Evolutionary conservation across 2,329 filamentous ascomycete genomes (phyloP), one percentile per base, ranked within the genome.

Genomic region (Xylaria sp.): DNA sequence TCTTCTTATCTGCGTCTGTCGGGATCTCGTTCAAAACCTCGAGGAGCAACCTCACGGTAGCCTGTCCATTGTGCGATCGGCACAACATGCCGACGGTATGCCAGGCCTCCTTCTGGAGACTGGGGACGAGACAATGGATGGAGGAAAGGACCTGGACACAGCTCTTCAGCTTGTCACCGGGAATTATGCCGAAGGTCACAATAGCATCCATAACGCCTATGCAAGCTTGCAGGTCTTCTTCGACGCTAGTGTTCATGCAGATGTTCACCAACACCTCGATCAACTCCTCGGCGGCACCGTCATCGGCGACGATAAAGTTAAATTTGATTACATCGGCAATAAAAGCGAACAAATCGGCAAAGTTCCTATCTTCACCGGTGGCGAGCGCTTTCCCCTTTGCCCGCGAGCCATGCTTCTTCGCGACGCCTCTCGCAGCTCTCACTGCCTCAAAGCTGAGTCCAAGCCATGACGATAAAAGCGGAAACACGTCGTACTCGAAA

Each of bases 61-160:
- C 83, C 58, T 89, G 86, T 18, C 88, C 88, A 59, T 90, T 84
- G 66, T 91, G 88, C 1, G 89, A 91, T 63, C 79, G 85, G 74
- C 87, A 87, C 0, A 92, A 76, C 59, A 90, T 88, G 65, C 82
- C 79, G 26, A 92, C 76, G 0, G 86, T 87, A 56, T 84, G 83
- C 88, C 89, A 92, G 2, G 88, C 81, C 39, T 82, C 78, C 57
- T 86, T 83, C 53, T 83, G 77, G 9, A 90, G 77, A 42, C 73
- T 76, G 11, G 76, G 74, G 2, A 92, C 82, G 46, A 90, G 76
- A 56, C 83, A 85, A 68, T 88, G 87, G 55, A 91, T 88, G 39
- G 86, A 88, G 63, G 87, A 88, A 48, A 92, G 76, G 2, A 91
- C 82, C 57, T 88, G 84, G 34, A 92, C 78, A 64, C 86, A 91